Conservation (phyloP, 1,284 basidiomycete species). For the Cerrena zonata region DNA sequence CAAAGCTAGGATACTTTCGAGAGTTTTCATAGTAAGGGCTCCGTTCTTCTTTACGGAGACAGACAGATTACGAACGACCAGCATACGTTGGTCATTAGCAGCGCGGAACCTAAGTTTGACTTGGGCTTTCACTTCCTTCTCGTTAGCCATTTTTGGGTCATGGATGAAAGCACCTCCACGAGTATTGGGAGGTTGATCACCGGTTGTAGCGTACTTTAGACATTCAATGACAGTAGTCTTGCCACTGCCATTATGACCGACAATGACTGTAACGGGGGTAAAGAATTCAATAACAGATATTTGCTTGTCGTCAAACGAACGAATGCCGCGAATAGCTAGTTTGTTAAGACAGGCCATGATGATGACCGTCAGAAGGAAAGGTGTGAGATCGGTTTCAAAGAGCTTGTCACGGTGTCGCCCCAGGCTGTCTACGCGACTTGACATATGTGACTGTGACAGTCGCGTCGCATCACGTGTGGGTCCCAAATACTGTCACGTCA, state of each 20-base stretch:
- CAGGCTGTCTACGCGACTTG: too few species aligned
- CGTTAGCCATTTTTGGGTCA: conserved; percentile 97
- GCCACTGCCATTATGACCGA: conserved; percentile 96
- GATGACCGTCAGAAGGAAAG: too few species aligned
- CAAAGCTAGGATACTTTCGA: conserved; percentile 84
- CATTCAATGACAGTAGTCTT: conserved; percentile 99
- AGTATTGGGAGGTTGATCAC: conserved; percentile 95
- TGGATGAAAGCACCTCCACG: conserved; percentile 97
- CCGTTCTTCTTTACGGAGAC: conserved; percentile 88
- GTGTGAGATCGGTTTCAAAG: too few species aligned
- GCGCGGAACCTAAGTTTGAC: conserved; percentile 92
- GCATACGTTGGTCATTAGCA: conserved; percentile 82
- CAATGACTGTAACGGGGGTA: conserved; percentile 95
- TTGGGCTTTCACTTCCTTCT: conserved; percentile 97
- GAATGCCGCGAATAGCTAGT: conserved; percentile 81
- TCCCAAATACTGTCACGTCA: neutral
- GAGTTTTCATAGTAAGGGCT: conserved; percentile 92
- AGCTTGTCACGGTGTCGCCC: too few species aligned
- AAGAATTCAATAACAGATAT: conserved; percentile 96
- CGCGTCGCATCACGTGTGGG: too few species aligned
- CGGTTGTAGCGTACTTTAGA: conserved; percentile 97
- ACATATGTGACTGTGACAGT: too few species aligned
- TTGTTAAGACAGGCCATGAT: conserved; percentile 82
- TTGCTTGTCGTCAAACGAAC: conserved; percentile 91
- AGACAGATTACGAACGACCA: conserved; percentile 89